A percentile compares a stretch with the other conserved stretches of the same genome.
phyloP scores from a whole-genome alignment of 2,329 filamentous ascomycete genomes.

The Meredithiella fracta region DNA sequence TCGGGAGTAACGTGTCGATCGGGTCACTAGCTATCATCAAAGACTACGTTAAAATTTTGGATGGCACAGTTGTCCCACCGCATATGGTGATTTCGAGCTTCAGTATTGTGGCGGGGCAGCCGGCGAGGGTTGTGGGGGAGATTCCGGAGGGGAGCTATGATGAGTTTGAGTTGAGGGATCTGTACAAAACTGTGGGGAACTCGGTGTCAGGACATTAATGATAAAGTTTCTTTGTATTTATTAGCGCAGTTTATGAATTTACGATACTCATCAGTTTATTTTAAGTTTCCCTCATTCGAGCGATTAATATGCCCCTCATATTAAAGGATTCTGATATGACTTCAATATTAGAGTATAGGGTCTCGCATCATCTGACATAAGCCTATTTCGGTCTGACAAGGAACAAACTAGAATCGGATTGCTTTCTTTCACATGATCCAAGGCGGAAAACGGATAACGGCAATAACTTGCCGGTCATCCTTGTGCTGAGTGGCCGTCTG shows the following conservation, averaged over 20 bases:
- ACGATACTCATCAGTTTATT: background rate
- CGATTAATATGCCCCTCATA: background rate
- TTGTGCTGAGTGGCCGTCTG: too few relatives aligned
- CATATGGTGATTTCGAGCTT: slow-evolving; percentile 90
- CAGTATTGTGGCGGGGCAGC: slow-evolving; percentile 72
- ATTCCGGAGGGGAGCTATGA: slow-evolving; percentile 55
- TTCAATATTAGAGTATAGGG: background rate
- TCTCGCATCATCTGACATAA: background rate
- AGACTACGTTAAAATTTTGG: slow-evolving; percentile 77
- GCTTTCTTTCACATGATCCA: background rate
- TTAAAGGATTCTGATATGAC: background rate
- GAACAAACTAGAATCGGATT: background rate
- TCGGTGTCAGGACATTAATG: slow-evolving; percentile 23
- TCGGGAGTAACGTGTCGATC: slow-evolving; percentile 61
- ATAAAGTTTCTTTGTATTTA: background rate
- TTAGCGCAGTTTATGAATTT: background rate
- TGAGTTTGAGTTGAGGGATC: slow-evolving; percentile 45
- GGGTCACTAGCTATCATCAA: slow-evolving; percentile 84
- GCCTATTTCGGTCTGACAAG: background rate
- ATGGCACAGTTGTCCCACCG: slow-evolving; percentile 66
- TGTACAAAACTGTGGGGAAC: slow-evolving; percentile 49
- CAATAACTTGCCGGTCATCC: background rate
- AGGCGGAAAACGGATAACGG: slow-evolving; percentile 2
- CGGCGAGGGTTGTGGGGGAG: slow-evolving; percentile 67
- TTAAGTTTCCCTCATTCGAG: background rate